Base-by-base conservation (phyloP, 2,329 filamentous ascomycete species). In the Trichoderma gracile region DNA sequence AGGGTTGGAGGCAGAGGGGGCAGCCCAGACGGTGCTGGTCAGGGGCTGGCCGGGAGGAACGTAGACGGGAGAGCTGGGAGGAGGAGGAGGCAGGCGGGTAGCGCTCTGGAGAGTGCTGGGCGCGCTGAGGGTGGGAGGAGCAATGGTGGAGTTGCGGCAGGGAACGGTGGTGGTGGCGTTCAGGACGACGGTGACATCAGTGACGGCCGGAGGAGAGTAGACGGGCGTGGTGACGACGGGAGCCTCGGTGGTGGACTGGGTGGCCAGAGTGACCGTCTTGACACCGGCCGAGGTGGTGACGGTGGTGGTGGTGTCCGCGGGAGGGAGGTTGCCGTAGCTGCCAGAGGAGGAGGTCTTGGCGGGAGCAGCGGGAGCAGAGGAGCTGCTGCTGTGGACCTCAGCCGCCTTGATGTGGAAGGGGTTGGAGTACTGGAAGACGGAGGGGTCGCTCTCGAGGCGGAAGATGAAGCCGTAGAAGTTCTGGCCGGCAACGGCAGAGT, bases 371-470 rank as follows among this genome's bases (percentile, higher is more conserved):
- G 67, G 54, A 57, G 64, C 64, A 17, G 50, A 25, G n/a, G 40
- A 46, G 30, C 30, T 30, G 30, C 30, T 30, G 55, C 42, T 58
- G 17, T 23, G 5, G 50, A 54, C 50, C 30, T 19, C 38, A 55
- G 64, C 69, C 27, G 72, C 77, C 63, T 73, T 71, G 71, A 86
- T 85, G 71, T 78, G 70, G 80, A 89, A 89, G 70, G 84, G 84
- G 78, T 82, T 82, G 64, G 84, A 86, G 81, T 83, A 88, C 81
- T 89, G 85, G 81, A 84, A 86, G 72, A 81, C 75, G 12, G 56
- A 67, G 23, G 77, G 61, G 76, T 86, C 72, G 68, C 74, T 76
- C 69, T 83, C 80, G 42, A 81, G 78, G 67, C 74, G 74, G 76
- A 89, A 78, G 76, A 80, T 78, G 73, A 89, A 78, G 68, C 86